Conservation (phyloP, 257 asterid species). For the Solanum piurae region DNA sequence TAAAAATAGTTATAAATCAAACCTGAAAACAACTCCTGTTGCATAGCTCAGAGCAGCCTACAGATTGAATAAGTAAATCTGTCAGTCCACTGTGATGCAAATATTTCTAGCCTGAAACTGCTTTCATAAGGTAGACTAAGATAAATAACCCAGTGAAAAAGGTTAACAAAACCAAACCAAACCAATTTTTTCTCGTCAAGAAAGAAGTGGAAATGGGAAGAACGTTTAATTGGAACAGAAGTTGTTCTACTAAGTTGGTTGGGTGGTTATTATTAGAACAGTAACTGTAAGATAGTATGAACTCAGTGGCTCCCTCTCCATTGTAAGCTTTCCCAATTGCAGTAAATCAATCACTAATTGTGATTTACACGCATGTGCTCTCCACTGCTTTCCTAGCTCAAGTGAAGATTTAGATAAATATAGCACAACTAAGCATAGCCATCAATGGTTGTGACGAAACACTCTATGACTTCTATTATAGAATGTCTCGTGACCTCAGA, state of each 20-base stretch:
- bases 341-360: not conserved
- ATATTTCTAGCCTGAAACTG: not conserved
- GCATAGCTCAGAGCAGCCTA: slow-evolving; percentile 37
- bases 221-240: not conserved
- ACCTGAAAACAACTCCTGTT: slow-evolving; percentile 32
- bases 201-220: not conserved
- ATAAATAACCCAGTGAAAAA: not conserved
- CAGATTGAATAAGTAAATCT: not conserved
- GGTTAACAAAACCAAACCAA: not conserved
- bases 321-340: not conserved
- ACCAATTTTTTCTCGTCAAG: not conserved
- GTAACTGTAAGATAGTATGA: not conserved
- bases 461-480: not conserved
- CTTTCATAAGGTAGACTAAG: not conserved
- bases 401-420: not conserved
- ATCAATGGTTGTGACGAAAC: not conserved
- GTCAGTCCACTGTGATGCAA: not conserved
- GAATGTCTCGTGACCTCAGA: not conserved
- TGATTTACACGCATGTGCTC: not conserved
- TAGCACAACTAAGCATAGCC: not conserved
- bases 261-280: not conserved
- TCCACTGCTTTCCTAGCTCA: not conserved
- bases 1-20: not conserved
- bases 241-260: not conserved
- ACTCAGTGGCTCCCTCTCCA: not conserved